Evolutionary conservation across 768 basidiomycete genomes (phyloP).

Genomic region (Asterophora lycoperdoides): DNA sequence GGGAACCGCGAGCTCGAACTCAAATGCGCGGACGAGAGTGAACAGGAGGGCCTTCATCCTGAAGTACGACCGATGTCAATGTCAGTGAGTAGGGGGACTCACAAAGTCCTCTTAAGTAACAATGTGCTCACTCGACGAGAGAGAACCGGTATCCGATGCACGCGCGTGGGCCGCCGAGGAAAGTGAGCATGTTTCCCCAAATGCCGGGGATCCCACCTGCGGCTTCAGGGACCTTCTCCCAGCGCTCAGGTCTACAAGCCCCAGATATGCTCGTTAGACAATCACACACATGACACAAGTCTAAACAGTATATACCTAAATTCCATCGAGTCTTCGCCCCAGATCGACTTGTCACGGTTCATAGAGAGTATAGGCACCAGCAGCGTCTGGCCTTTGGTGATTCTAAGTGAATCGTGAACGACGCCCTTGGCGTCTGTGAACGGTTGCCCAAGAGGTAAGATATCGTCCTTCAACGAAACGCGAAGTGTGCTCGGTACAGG

Average conservation of each 20-base stretch:
- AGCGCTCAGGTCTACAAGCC: conserved; percentile 55
- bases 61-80: too few species aligned
- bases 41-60: conserved; percentile 42
- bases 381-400: conserved; percentile 45
- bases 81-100: too few species aligned
- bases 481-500: conserved; percentile 46
- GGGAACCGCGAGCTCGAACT: conserved; percentile 52
- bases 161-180: conserved; percentile 59
- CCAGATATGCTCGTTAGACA: too few species aligned
- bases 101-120: too few species aligned
- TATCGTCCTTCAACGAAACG: conserved; percentile 45
- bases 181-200: conserved; percentile 56
- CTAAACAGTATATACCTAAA: too few species aligned
- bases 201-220: conserved; percentile 50
- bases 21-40: conserved; percentile 47
- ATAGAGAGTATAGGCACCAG: conserved; percentile 48
- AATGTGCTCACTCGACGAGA: too few species aligned
- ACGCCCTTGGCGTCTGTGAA: conserved; percentile 40
- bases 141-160: conserved; percentile 70
- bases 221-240: conserved; percentile 44
- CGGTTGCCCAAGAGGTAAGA: conserved; percentile 46
- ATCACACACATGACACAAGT: too few species aligned
- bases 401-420: too few species aligned
- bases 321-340: conserved; percentile 69
- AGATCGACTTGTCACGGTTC: conserved; percentile 49